Evolutionary conservation across 1,284 basidiomycete genomes (phyloP).

Genomic region (Fomitiporia mediterranea): DNA sequence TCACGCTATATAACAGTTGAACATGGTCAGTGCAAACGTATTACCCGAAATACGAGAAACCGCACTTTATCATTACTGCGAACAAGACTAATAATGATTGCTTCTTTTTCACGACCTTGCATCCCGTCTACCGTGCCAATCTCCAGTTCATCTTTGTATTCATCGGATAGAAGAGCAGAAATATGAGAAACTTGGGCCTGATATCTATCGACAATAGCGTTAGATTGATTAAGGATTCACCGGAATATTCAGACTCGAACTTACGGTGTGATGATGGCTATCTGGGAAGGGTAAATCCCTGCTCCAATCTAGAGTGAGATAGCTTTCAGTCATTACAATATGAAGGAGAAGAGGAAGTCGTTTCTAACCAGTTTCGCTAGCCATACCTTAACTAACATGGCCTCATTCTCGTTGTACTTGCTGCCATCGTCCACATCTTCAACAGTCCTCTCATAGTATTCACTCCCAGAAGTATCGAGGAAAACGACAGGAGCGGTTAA

Average conservation of each 20-base stretch:
- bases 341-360: not conserved
- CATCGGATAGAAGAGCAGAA: constrained; percentile 64
- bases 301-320: constrained; percentile 47
- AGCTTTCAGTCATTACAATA: not conserved
- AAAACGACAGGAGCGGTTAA: constrained; percentile 82
- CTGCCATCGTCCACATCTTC: constrained; percentile 74
- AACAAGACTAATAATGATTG: constrained; percentile 84
- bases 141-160: constrained; percentile 69
- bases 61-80: constrained; percentile 77
- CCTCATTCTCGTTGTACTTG: constrained; percentile 92
- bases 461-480: constrained; percentile 90
- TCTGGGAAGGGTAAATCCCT: constrained; percentile 70
- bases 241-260: too few species aligned
- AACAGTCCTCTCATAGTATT: constrained; percentile 76
- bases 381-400: constrained; percentile 78
- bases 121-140: constrained; percentile 92
- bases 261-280: constrained; percentile 89
- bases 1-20: constrained; percentile 74
- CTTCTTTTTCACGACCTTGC: constrained; percentile 91
- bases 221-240: too few species aligned
- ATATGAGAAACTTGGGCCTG: constrained; percentile 88
- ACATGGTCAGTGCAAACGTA: constrained; percentile 7
- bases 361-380: constrained; percentile 68
- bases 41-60: not conserved
- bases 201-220: constrained; percentile 56